Conservation (phyloP, 1,139 yeast species). For the Zygoascus sp. region DNA sequence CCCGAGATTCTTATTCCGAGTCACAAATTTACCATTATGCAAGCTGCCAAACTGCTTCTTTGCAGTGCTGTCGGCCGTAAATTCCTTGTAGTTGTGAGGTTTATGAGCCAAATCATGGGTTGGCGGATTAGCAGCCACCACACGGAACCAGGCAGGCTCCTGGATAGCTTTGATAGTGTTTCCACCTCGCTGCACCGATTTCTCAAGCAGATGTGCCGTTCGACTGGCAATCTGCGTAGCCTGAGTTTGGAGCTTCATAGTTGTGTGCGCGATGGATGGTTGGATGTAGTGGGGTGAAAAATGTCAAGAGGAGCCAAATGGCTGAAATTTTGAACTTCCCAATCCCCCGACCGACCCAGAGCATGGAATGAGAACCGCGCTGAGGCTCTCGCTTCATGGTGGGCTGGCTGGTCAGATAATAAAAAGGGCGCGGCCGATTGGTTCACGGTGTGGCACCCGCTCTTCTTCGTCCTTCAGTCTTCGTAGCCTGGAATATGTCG, state of each 20-base stretch:
- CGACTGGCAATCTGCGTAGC: slow-evolving; percentile 66
- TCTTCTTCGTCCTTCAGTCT: slow-evolving; percentile 3
- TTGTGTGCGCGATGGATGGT: not conserved
- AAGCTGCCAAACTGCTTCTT: slow-evolving; percentile 20
- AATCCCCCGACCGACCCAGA: not conserved
- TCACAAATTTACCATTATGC: slow-evolving; percentile 41
- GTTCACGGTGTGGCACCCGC: not conserved
- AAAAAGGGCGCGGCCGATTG: not conserved
- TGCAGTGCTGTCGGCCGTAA: slow-evolving; percentile 21
- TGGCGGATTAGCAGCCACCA: slow-evolving; percentile 79
- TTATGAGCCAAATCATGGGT: slow-evolving; percentile 50
- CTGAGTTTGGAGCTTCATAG: slow-evolving; percentile 62
- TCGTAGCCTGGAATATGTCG: slow-evolving; percentile 9
- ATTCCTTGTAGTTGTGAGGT: slow-evolving; percentile 41
- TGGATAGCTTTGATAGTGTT: slow-evolving; percentile 43
- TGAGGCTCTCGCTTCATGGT: not conserved
- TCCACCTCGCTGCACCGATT: slow-evolving; percentile 21
- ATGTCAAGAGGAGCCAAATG: slow-evolving; percentile 5
- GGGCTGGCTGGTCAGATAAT: not conserved
- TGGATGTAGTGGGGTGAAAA: slow-evolving; percentile 1
- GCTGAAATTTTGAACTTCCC: slow-evolving; percentile 7
- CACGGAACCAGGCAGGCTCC: slow-evolving; percentile 86
- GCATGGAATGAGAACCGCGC: slow-evolving; percentile 6
- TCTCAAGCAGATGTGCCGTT: slow-evolving; percentile 26
- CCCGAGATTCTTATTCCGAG: slow-evolving; percentile 39